phyloP scores from a whole-genome alignment of 1,139 yeast species.

The Scheffersomyces titani region DNA sequence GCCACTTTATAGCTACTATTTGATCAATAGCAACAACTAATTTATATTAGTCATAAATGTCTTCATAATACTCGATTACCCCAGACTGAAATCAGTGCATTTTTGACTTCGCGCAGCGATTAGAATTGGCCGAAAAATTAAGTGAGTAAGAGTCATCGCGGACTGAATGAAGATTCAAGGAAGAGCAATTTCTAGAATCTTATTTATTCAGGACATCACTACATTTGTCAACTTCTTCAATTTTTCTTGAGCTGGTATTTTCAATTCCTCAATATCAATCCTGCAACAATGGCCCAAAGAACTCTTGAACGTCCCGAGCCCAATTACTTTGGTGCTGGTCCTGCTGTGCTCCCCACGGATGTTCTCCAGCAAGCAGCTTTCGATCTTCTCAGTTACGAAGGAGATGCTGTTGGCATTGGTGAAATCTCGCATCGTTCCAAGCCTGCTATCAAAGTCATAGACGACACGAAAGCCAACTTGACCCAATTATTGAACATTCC shows the following conservation, averaged over 20 bases:
- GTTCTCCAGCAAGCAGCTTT: constrained; percentile 87
- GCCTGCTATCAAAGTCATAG: constrained; percentile 76
- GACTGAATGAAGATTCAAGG: background rate
- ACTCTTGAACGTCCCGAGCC: constrained; percentile 67
- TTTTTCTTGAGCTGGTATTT: background rate
- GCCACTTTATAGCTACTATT: no score
- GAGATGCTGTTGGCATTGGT: constrained; percentile 81
- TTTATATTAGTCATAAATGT: no score
- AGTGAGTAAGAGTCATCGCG: background rate
- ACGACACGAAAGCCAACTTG: constrained; percentile 71
- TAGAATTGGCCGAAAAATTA: background rate
- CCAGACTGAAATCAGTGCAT: background rate
- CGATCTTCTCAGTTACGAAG: constrained; percentile 72
- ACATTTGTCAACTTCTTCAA: background rate
- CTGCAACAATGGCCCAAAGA: constrained; percentile 4
- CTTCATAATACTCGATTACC: background rate
- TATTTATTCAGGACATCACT: background rate
- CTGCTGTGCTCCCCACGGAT: constrained; percentile 82
- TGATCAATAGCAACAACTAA: background rate
- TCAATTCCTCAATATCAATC: background rate
- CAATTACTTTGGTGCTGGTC: constrained; percentile 95
- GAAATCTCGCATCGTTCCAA: constrained; percentile 94
- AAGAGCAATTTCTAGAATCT: background rate
- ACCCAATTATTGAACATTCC: constrained; percentile 70
- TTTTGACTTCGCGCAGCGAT: background rate